Conservation (phyloP, 2,329 filamentous ascomycete genomes). For the Colletotrichum liaoningense region DNA sequence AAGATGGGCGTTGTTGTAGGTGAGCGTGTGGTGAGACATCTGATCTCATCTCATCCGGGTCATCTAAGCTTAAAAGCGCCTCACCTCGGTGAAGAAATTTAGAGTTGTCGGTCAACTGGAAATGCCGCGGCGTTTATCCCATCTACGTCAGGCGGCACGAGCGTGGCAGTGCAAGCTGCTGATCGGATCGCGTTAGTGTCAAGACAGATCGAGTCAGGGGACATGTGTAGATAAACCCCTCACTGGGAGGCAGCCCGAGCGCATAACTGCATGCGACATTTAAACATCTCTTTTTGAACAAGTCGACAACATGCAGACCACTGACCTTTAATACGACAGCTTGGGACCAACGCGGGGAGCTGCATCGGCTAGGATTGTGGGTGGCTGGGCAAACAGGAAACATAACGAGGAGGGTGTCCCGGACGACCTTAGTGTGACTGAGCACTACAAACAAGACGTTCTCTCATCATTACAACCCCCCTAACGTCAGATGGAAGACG, state of each 20-base stretch:
- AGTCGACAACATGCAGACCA: neutral
- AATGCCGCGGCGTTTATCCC: neutral
- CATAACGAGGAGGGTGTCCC: neutral
- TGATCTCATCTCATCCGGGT: neutral
- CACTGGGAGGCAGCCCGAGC: constrained; percentile 27
- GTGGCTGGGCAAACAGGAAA: neutral
- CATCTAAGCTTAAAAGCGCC: neutral
- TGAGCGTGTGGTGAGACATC: neutral
- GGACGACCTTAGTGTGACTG: neutral
- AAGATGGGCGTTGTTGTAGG: neutral
- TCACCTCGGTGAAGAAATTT: constrained; percentile 8
- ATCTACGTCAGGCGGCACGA: constrained; percentile 14
- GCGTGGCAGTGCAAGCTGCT: constrained; percentile 30
- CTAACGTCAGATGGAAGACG: constrained; percentile 29
- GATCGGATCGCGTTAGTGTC: constrained; percentile 29
- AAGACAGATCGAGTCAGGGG: constrained; percentile 16
- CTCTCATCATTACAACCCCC: neutral
- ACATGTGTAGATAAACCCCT: constrained; percentile 29
- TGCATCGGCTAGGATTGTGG: neutral
- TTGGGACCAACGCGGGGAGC: neutral
- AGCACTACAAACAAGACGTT: neutral
- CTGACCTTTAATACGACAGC: neutral
- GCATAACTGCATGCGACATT: neutral
- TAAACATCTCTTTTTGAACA: too few relatives aligned
- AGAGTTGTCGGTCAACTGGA: constrained; percentile 18